Evolutionary conservation across 441 rosid species (phyloP).

Genomic region (Brassica balearica): DNA sequence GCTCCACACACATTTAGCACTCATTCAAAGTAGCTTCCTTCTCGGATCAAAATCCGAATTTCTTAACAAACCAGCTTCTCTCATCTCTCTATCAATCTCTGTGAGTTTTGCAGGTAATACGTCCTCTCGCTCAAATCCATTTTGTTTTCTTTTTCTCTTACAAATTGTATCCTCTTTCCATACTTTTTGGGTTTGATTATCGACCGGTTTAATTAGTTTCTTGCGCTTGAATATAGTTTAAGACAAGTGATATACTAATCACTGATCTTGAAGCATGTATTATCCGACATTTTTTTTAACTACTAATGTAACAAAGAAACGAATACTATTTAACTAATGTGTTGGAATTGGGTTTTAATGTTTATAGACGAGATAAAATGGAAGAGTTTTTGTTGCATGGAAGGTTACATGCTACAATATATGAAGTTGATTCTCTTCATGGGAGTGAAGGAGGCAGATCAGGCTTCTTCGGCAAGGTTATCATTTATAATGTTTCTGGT

Average conservation of each 20-base stretch:
- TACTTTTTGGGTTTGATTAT: not conserved
- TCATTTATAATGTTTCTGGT: not conserved
- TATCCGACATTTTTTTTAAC: not conserved
- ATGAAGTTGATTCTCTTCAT: conserved; percentile 69
- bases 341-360: not conserved
- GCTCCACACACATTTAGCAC: conserved; percentile 15
- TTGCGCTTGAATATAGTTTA: not conserved
- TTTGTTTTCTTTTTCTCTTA: not conserved
- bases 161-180: not conserved
- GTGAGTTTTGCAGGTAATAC: not conserved
- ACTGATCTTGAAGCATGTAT: not conserved
- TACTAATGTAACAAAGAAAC: not conserved
- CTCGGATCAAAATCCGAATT: conserved; percentile 27
- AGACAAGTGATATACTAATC: not conserved
- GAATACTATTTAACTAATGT: not conserved
- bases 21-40: conserved; percentile 8
- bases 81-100: conserved; percentile 3
- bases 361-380: conserved; percentile 54
- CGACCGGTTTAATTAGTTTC: not conserved
- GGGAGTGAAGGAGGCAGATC: conserved; percentile 45
- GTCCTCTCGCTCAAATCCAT: not conserved
- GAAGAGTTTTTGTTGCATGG: conserved; percentile 71
- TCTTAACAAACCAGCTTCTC: conserved; percentile 1
- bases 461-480: conserved; percentile 68
- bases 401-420: conserved; percentile 80